Base-by-base conservation (phyloP, 2,329 filamentous ascomycete species). In the Xylariaceae sp. region DNA sequence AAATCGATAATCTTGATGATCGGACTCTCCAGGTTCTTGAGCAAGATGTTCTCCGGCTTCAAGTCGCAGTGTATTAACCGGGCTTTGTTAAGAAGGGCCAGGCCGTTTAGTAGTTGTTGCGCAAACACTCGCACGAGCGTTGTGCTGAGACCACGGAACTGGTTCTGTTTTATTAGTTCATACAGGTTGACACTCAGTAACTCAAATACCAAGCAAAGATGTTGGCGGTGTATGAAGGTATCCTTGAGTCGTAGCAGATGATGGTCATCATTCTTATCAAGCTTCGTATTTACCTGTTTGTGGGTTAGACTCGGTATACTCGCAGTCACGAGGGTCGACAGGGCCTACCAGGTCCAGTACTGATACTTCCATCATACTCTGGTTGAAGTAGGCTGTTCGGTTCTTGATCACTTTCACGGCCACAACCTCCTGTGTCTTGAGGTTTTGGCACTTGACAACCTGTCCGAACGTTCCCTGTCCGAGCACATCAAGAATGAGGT, bases 1-100 rank as follows among this genome's bases (percentile, higher is more conserved):
- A 99, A 99, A 80, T 99, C 94, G 73, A 99, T 99, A 70, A 99
- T 97, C 75, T 99, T 99, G 82, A 99, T 99, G 67, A 99, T 97
- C 2, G 94, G 94, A 70, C 93, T 97, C 74, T 99, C 94, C 48
- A 99, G 85, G 72, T 99, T 99, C 76, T 99, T 99, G 56, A 99
- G 80, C 49, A 99, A 77, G 59, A 99, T 99, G 68, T 99, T 99
- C 75, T 99, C 94, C 0, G 94, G 94, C 73, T 99, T 99, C 73
- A 99, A 74, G 80, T 99, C 94, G 75, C 94, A 99, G 75, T 99
- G 94, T 68, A 99, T 99, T 68, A 99, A 77, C 63, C 94, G 90
- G 37, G 94, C 94, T 77, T 97, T 99, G 77, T 96, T 97, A 64
- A 99, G 79, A 62, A 99, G 79, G 55, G 92, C 90, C 58, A 99